Evolutionary conservation across 139 green algal species (phyloP).

Genomic region (Haematococcus sp.): DNA sequence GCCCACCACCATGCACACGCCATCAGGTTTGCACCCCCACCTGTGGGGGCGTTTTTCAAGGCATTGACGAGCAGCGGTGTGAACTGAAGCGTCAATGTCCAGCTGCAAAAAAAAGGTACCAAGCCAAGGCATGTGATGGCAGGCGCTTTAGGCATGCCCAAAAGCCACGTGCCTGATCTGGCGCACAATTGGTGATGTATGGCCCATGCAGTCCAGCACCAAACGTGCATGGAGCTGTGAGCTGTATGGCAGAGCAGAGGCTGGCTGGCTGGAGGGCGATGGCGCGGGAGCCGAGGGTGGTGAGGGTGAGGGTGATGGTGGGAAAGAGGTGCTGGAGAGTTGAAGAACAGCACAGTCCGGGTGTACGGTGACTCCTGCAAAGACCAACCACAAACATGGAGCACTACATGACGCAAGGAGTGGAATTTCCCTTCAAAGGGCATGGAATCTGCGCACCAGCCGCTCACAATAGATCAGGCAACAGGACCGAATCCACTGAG

Average conservation of each 20-base stretch:
- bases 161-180: constrained; percentile 63
- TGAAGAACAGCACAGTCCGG: not conserved
- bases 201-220: constrained; percentile 95
- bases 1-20: constrained; percentile 95
- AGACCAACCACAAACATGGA: too few species aligned
- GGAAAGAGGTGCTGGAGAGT: not conserved
- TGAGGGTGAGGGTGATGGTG: constrained; percentile 9
- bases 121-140: too few species aligned
- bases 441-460: too few species aligned
- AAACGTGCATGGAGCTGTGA: constrained; percentile 40
- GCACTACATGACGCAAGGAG: not conserved
- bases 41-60: too few species aligned
- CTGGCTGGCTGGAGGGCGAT: too few species aligned
- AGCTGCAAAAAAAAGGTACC: too few species aligned
- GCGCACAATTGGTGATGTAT: constrained; percentile 83
- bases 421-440: too few species aligned
- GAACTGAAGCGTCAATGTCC: too few species aligned
- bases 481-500: too few species aligned
- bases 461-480: too few species aligned
- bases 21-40: constrained; percentile 82
- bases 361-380: constrained; percentile 17
- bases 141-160: too few species aligned
- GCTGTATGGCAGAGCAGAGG: not conserved
- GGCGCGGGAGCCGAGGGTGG: not conserved
- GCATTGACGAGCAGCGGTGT: too few species aligned